phyloP scores from a whole-genome alignment of 257 asterid species.

The Catharanthus roseus region DNA sequence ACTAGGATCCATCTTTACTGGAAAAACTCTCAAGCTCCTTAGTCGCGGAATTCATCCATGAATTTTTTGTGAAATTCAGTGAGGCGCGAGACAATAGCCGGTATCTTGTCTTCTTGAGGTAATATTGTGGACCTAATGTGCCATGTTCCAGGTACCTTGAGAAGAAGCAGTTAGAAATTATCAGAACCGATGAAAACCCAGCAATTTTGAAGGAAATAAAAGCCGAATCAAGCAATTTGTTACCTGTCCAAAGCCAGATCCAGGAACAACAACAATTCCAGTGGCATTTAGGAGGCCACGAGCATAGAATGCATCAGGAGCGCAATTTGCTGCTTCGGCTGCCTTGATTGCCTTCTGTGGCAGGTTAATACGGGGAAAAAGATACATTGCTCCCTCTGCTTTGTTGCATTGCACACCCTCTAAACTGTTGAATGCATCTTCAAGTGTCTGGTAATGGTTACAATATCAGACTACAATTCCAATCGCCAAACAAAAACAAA shows the following conservation, averaged over 20 bases:
- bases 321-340: conserved; percentile 58
- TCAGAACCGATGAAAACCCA: not conserved
- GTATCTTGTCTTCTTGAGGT: conserved; percentile 88
- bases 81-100: conserved; percentile 67
- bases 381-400: conserved; percentile 98
- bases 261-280: conserved; percentile 94
- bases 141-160: conserved; percentile 80
- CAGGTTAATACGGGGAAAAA: conserved; percentile 68
- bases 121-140: conserved; percentile 91
- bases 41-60: conserved; percentile 71
- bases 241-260: conserved; percentile 97
- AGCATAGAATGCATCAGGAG: conserved; percentile 81
- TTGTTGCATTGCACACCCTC: conserved; percentile 94
- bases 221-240: no score
- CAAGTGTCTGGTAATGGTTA: conserved; percentile 56
- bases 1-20: no score
- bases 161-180: not conserved
- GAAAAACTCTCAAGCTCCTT: conserved; percentile 15
- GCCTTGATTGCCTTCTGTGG: conserved; percentile 83
- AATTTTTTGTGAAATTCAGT: conserved; percentile 67
- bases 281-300: conserved; percentile 74
- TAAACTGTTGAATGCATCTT: conserved; percentile 73
- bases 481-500: not conserved
- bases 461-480: conserved; percentile 1
- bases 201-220: not conserved